Evolutionary conservation across 2,329 filamentous ascomycete species (phyloP), one percentile per base, ranked within the genome.

Genomic region (Plectosphaerella cucumerina): DNA sequence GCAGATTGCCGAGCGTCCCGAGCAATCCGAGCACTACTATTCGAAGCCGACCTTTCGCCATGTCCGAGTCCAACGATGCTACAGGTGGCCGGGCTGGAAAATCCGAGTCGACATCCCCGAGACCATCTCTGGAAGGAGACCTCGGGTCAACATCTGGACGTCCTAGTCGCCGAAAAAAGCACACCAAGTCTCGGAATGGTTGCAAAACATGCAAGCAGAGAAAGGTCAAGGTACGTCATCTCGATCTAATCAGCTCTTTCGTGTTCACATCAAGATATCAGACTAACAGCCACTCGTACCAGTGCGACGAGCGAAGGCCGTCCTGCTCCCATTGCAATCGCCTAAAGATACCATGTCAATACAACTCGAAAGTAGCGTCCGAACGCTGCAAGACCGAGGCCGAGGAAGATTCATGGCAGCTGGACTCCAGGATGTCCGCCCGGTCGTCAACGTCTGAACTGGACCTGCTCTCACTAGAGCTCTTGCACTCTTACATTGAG

Each of bases 181-280:
- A 66, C 6, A 73, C 63, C 42, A 66, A 66, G 52, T 66, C 64
- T 51, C 60, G 64, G 11, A 66, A 56, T 10, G 64, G 64, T 39
- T 66, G 64, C 52, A 50, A 49, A 39, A 61, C 64, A 53, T 66
- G 64, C 54, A 66, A 66, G 55, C 57, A 60, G 6, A 62, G 64
- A 39, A 54, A 49, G 34, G 52, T 54, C 37, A 54, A 54, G 44
- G 52, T 44, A 11, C 6, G 23, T 17, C 17, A 4, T 18, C 23
- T 3, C 3, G n/a, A n/a, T 33, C 4, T 48, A 17, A 6, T 3
- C 21, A 8, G 8, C 22, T 1, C 14, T 14, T 5, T 5, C 6
- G 12, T 14, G 37, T 12, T 22, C 15, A 5, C n/a, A n/a, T n/a
- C n/a, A n/a, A n/a, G n/a, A 3, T 14, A 11, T 10, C 39, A 20